Evolutionary conservation across 2,329 filamentous ascomycete species (phyloP), one percentile per base, ranked within the genome.

Genomic region (Pleoardoris graminearum): DNA sequence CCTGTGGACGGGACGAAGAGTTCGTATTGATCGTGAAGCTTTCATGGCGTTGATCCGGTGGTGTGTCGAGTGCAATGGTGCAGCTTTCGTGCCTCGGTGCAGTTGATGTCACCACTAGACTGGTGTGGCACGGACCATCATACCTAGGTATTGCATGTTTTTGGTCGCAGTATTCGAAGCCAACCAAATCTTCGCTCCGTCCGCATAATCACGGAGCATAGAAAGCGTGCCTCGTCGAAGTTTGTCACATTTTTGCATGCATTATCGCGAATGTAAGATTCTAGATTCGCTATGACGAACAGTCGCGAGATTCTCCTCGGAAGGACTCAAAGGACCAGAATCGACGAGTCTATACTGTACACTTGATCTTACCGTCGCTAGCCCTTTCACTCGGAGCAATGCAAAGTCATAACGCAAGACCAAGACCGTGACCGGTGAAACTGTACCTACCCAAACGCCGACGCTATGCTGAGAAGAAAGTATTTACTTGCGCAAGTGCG

Each of bases 401-500:
- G 3, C 25, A 19, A 30, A 30, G 11, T 19, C 12, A 22, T 37
- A 21, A 19, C 12, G 2, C 14, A 27, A 50, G 27, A 37, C 23
- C n/a, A 22, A 11, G 22, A n/a, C 33, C 33, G 17, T n/a, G n/a
- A n/a, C n/a, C n/a, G n/a, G n/a, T 32, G 22, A 33, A 36, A 14
- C 14, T 25, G 29, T 21, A 36, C 43, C 14, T 30, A 27, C 51
- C 55, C 36, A 52, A 70, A 69, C 69, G 51, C 69, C 69, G 37
- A 57, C 66, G 64, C 68, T 66, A 70, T 69, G 67, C 66, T 60
- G 44, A 43, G 35, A 50, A 35, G 57, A 53, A 50, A 37, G 19
- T 50, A 14, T 36, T 50, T 63, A 75, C 58, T 74, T 74, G 41
- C 72, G 65, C 62, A 70, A 66, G 51, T 80, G 77, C 10, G 79